These are phyloP conservation scores for Begonia peltatifolia DNA, from an alignment of 306 rosid species.

Conservation along the genomic window DNA sequence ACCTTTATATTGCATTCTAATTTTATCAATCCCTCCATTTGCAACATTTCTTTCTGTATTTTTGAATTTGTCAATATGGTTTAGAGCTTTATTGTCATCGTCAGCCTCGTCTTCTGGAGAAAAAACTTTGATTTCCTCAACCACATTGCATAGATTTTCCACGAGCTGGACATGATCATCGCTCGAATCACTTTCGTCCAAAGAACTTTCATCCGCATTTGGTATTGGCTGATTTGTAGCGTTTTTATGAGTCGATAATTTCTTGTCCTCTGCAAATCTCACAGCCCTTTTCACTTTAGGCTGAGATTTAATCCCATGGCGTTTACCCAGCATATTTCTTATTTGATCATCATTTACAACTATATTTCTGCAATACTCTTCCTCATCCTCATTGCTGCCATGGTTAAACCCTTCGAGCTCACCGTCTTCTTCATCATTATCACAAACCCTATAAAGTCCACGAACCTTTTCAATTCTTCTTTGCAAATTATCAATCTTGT, in stretches of 20 bases:
- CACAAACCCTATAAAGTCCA: constrained; percentile 30
- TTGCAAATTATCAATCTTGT: constrained; percentile 47
- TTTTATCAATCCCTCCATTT: constrained; percentile 15
- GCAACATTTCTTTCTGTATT: constrained; percentile 30
- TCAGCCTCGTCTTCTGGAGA: constrained; percentile 41
- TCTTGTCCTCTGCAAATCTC: constrained; percentile 58
- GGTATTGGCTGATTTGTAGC: constrained; percentile 16
- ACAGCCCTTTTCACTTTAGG: constrained; percentile 65
- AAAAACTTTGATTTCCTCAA: constrained; percentile 33
- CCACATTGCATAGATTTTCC: constrained; percentile 25
- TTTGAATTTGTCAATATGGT: constrained; percentile 26
- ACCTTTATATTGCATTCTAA: constrained; percentile 16
- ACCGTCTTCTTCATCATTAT: constrained; percentile 27
- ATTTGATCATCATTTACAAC: constrained; percentile 13
- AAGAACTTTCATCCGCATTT: constrained; percentile 24
- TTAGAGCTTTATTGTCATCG: constrained; percentile 22
- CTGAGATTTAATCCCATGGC: constrained; percentile 16
- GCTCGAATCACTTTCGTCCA: constrained; percentile 45
- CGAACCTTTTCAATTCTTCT: constrained; percentile 64
- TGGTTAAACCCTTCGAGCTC: constrained; percentile 33
- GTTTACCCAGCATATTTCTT: constrained; percentile 19
- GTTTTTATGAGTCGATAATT: constrained; percentile 28
- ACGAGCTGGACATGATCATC: constrained; percentile 42
- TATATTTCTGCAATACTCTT: constrained; percentile 19
- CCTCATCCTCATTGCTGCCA: constrained; percentile 20